Base-by-base conservation (phyloP, 352 stramenopile species). In the Globisporangium viniferum region DNA sequence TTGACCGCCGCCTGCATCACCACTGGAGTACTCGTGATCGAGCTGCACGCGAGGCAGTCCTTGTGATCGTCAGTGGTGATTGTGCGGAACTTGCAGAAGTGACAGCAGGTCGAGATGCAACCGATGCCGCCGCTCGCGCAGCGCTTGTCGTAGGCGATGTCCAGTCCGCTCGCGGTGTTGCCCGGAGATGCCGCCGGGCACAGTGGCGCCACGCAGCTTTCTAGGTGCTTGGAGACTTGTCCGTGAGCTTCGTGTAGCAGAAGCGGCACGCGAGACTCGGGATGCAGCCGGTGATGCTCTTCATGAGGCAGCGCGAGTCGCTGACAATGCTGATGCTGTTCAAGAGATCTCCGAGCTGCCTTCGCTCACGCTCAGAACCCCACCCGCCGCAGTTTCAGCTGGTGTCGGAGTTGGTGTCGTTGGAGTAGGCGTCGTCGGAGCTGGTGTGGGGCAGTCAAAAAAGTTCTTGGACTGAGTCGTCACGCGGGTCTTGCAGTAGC, bases 231-330 rank as follows among this genome's bases (percentile, higher is more conserved):
- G 12, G 65, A 67, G 65, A 67, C n/a, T 67, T 78, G 5, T 69
- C 48, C 15, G 39, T 39, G 9, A 74, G n/a, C 27, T 68, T 70
- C 44, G 27, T 65, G 44, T 46, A 31, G 62, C 70, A 79, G 57
- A 58, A 77, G 56, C 73, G 73, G 51, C 73, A 75, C 7, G 24
- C 31, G 10, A 36, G 39, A 6, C 22, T 27, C 44, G 59, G 29
- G 2, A 46, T 59, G 29, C 76, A 80, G 49, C 73, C 74, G 12
- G 65, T 62, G 7, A 79, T 61, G 5, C 71, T 12, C 62, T 51
- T 67, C n/a, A 54, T 77, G 68, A 77, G 61, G 58, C 60, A 35
- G 35, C 31, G 54, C 63, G 53, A 36, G 71, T 68, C 14, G 15
- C 62, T 5, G 48, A 78, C 54, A 58, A 66, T 9, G 9, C 2